Conservation (phyloP, 768 basidiomycete genomes). For the Boletus barrowsii region DNA sequence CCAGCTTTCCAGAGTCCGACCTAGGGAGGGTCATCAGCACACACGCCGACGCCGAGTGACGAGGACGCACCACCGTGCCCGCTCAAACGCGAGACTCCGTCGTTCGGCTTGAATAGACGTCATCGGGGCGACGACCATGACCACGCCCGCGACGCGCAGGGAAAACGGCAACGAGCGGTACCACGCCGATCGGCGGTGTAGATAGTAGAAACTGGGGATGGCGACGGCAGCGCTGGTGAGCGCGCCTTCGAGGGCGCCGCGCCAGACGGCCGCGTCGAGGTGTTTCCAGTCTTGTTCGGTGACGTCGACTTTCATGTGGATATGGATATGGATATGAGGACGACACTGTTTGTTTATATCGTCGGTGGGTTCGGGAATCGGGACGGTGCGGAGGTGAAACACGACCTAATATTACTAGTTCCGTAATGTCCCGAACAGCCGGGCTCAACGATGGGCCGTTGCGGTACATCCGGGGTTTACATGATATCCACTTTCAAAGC, state of each 20-base stretch:
- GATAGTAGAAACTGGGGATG: conserved; percentile 47
- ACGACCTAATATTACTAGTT: too few relatives aligned
- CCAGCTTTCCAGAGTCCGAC: conserved; percentile 44
- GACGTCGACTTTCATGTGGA: conserved; percentile 30
- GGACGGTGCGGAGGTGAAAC: neutral
- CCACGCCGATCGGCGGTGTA: conserved; percentile 51
- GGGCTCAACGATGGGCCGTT: too few relatives aligned
- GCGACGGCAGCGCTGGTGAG: conserved; percentile 45
- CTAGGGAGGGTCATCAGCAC: conserved; percentile 1
- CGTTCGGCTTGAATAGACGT: conserved; percentile 74
- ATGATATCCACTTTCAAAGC: too few relatives aligned
- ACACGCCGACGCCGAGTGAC: neutral
- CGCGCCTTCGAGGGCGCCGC: conserved; percentile 61
- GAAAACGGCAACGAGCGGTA: conserved; percentile 66
- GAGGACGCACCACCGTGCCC: conserved; percentile 52
- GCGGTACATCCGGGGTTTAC: too few relatives aligned
- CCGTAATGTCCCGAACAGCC: too few relatives aligned
- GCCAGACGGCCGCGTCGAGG: conserved; percentile 53
- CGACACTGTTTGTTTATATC: too few relatives aligned
- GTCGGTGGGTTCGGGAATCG: neutral
- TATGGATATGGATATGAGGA: too few relatives aligned
- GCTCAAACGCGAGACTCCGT: conserved; percentile 62
- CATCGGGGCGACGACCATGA: conserved; percentile 63
- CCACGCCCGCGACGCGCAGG: conserved; percentile 66
- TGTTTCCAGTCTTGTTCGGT: conserved; percentile 48